phyloP scores from a whole-genome alignment of 2,329 filamentous ascomycete genomes.

The Fusarium paranaense region DNA sequence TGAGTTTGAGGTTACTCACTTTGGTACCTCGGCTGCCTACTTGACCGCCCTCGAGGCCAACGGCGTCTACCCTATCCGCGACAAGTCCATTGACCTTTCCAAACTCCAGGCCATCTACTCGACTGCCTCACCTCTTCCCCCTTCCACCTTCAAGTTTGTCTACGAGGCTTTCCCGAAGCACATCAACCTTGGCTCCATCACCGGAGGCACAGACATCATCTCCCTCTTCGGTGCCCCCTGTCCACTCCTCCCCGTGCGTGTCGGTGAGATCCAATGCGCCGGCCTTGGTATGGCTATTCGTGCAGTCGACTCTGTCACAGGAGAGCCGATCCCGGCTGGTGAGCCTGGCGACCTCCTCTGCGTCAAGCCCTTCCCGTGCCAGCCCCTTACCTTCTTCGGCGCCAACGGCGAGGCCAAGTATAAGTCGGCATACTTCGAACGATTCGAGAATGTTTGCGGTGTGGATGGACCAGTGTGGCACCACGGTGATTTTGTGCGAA shows the following conservation, averaged over 20 bases:
- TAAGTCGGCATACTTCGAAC: constrained; percentile 85
- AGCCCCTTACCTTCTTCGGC: constrained; percentile 92
- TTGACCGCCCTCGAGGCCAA: constrained; percentile 91
- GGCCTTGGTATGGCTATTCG: constrained; percentile 83
- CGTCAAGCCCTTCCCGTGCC: constrained; percentile 85
- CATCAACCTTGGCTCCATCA: constrained; percentile 93
- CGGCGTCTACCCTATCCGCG: constrained; percentile 66
- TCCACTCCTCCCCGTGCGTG: constrained; percentile 77
- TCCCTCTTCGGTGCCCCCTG: constrained; percentile 92
- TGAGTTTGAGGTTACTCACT: constrained; percentile 86
- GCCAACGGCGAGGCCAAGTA: constrained; percentile 76
- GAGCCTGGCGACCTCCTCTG: constrained; percentile 91
- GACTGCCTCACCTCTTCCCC: constrained; percentile 90
- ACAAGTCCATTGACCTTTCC: constrained; percentile 67
- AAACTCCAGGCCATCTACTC: constrained; percentile 89
- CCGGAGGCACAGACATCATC: constrained; percentile 95
- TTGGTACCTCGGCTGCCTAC: constrained; percentile 95
- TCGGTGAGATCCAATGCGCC: constrained; percentile 81
- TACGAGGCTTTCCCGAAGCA: constrained; percentile 83
- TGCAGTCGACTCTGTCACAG: constrained; percentile 69
- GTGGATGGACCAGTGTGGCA: constrained; percentile 76
- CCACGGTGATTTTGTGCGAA: constrained; percentile 89
- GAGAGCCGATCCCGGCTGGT: constrained; percentile 66
- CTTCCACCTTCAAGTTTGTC: constrained; percentile 91
- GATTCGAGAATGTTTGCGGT: constrained; percentile 68